A percentile compares a stretch with the other conserved stretches of the same genome.
Conservation (phyloP, 2,329 filamentous ascomycete species). For the Penicillium capsulatum region DNA sequence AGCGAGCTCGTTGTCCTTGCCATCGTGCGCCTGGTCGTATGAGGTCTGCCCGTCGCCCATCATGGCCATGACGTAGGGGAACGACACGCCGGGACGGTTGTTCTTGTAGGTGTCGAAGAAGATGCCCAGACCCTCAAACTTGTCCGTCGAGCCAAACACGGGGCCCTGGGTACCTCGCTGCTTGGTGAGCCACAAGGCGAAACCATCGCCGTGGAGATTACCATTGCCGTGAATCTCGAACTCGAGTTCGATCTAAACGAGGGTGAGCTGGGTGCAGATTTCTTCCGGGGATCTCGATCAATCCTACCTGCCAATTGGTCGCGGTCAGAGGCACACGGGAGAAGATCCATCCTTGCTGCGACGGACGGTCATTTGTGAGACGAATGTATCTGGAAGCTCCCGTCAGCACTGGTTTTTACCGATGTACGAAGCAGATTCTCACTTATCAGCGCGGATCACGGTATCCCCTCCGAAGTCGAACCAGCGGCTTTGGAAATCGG, state of each 20-base stretch:
- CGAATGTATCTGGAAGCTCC: conserved; percentile 71
- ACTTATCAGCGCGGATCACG: conserved; percentile 68
- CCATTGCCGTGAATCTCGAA: conserved; percentile 89
- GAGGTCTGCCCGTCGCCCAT: conserved; percentile 80
- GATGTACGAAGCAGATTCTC: conserved; percentile 9
- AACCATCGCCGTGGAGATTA: conserved; percentile 89
- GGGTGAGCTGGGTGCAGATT: not conserved
- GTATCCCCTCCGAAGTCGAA: conserved; percentile 98
- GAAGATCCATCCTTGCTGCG: conserved; percentile 89
- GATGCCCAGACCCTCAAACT: conserved; percentile 88
- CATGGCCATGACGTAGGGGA: conserved; percentile 99
- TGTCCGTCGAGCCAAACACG: conserved; percentile 84
- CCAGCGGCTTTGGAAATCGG: conserved; percentile 97
- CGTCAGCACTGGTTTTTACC: not conserved
- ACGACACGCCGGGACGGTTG: conserved; percentile 89
- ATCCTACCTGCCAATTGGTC: conserved; percentile 84
- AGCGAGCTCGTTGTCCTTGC: conserved; percentile 86
- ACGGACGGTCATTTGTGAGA: conserved; percentile 83
- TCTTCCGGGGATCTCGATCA: conserved; percentile 46
- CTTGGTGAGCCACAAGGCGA: conserved; percentile 97
- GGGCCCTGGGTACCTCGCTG: conserved; percentile 74
- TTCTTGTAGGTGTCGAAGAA: conserved; percentile 99
- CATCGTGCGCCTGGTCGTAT: conserved; percentile 93
- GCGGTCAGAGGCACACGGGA: conserved; percentile 91
- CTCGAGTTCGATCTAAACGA: conserved; percentile 71